These are phyloP conservation scores for Coemansia sp. DNA, from an alignment of 192 early-diverging fungal genomes.

Conservation along the genomic window DNA sequence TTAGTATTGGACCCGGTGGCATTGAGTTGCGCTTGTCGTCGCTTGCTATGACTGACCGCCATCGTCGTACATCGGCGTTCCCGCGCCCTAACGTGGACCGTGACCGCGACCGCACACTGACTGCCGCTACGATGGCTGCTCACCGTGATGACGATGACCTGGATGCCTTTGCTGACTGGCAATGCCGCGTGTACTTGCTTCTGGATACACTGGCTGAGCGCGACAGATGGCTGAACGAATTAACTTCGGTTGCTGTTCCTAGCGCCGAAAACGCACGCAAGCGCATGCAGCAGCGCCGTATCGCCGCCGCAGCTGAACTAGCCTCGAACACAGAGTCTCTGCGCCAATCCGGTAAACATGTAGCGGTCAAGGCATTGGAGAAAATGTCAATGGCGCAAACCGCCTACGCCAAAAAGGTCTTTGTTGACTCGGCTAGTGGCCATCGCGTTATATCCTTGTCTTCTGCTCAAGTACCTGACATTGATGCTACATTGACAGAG, in stretches of 20 bases:
- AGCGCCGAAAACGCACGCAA: slow-evolving; percentile 49
- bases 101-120: slow-evolving; percentile 17
- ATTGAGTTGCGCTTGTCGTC: slow-evolving; percentile 53
- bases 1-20: slow-evolving; percentile 52
- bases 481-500: slow-evolving; percentile 40
- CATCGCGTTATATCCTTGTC: slow-evolving; percentile 15
- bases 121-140: slow-evolving; percentile 8
- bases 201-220: slow-evolving; percentile 45
- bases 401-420: slow-evolving; percentile 40
- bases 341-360: slow-evolving; percentile 31
- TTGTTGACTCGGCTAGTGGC: slow-evolving; percentile 28
- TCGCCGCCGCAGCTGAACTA: not conserved
- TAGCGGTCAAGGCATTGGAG: slow-evolving; percentile 21
- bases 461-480: not conserved
- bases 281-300: slow-evolving; percentile 25
- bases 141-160: slow-evolving; percentile 25
- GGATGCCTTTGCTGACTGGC: slow-evolving; percentile 49
- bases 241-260: slow-evolving; percentile 30
- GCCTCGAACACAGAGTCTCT: slow-evolving; percentile 26
- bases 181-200: slow-evolving; percentile 56
- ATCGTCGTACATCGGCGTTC: slow-evolving; percentile 52
- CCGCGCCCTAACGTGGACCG: slow-evolving; percentile 29
- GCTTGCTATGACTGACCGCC: slow-evolving; percentile 57
- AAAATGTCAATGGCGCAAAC: slow-evolving; percentile 29
- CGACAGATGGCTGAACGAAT: slow-evolving; percentile 47